phyloP scores from a whole-genome alignment of 139 green algal species.

The Edaphochlamys debaryana region DNA sequence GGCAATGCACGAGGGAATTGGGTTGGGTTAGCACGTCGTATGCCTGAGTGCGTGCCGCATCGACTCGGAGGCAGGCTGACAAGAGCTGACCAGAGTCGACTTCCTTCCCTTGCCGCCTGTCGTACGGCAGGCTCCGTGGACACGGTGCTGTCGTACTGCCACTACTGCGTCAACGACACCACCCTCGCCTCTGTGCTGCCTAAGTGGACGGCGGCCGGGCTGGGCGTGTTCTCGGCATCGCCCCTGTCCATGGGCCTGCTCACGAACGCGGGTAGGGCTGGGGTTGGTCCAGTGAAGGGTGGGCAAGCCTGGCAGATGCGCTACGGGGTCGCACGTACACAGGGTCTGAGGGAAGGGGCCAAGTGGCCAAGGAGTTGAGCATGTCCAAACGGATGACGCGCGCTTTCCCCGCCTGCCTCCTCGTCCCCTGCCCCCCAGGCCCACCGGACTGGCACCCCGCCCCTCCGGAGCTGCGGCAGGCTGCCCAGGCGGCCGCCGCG shows the following conservation, averaged over 20 bases:
- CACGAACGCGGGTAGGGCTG: constrained; percentile 55
- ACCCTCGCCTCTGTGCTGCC: constrained; percentile 68
- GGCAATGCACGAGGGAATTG: too few relatives aligned
- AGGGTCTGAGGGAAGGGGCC: too few relatives aligned
- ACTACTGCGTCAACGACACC: constrained; percentile 88
- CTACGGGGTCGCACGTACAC: too few relatives aligned
- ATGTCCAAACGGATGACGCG: too few relatives aligned
- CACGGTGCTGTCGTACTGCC: constrained; percentile 93
- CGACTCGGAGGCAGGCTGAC: too few relatives aligned
- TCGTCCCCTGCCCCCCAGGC: constrained; percentile 58
- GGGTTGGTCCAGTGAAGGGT: too few relatives aligned
- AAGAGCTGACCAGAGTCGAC: too few relatives aligned
- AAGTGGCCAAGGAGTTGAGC: too few relatives aligned
- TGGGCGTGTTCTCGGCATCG: constrained; percentile 92
- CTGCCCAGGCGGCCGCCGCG: constrained; percentile 63
- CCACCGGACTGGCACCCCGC: constrained; percentile 94
- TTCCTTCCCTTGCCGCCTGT: background rate
- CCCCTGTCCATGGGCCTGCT: constrained; percentile 94
- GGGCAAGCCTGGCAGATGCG: too few relatives aligned
- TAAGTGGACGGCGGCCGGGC: constrained; percentile 57
- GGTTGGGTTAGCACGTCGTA: too few relatives aligned
- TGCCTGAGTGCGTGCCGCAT: too few relatives aligned
- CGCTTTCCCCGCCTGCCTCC: too few relatives aligned
- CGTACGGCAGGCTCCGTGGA: constrained; percentile 82
- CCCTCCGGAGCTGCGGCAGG: constrained; percentile 71